These are phyloP conservation scores for Scheffersomyces cryptocercus DNA, from an alignment of 1,139 yeast species.

Conservation along the genomic window DNA sequence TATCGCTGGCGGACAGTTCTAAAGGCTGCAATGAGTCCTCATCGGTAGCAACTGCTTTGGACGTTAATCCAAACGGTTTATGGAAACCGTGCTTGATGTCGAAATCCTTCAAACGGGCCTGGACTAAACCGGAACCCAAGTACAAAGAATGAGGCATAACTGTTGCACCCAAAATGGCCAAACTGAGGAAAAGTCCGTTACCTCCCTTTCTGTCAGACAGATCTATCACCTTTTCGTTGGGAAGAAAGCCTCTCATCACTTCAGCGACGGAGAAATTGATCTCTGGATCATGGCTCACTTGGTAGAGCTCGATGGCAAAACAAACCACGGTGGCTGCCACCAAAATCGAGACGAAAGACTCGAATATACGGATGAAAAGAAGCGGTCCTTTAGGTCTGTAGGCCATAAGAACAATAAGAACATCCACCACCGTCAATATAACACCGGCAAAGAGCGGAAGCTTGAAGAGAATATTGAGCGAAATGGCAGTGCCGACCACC, in stretches of 20 bases:
- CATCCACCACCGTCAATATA: slow-evolving; percentile 79
- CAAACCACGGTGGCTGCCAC: slow-evolving; percentile 85
- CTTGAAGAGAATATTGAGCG: slow-evolving; percentile 75
- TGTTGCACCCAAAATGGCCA: slow-evolving; percentile 94
- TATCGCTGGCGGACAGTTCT: slow-evolving; percentile 4
- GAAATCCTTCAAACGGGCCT: slow-evolving; percentile 80
- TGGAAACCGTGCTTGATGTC: slow-evolving; percentile 67
- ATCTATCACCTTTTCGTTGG: slow-evolving; percentile 66
- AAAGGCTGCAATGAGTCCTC: neutral
- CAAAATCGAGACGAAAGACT: slow-evolving; percentile 71
- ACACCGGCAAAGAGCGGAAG: slow-evolving; percentile 83
- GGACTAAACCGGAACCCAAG: slow-evolving; percentile 91
- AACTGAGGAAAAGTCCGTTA: slow-evolving; percentile 75
- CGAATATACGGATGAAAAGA: slow-evolving; percentile 76
- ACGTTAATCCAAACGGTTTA: slow-evolving; percentile 18
- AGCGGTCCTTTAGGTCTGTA: slow-evolving; percentile 88
- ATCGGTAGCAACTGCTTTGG: neutral
- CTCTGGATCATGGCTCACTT: slow-evolving; percentile 55
- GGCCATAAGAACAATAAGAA: slow-evolving; percentile 79
- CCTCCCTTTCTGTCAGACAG: slow-evolving; percentile 61
- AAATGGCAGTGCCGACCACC: slow-evolving; percentile 89
- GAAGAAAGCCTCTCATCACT: slow-evolving; percentile 73
- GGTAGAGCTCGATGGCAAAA: slow-evolving; percentile 76
- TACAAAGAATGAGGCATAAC: slow-evolving; percentile 97
- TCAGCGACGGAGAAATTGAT: slow-evolving; percentile 53